Percentiles rank a stretch among this genome's conserved stretches.
Conservation (phyloP, 2,329 filamentous ascomycete species). For the Thermoascus crustaceus region DNA sequence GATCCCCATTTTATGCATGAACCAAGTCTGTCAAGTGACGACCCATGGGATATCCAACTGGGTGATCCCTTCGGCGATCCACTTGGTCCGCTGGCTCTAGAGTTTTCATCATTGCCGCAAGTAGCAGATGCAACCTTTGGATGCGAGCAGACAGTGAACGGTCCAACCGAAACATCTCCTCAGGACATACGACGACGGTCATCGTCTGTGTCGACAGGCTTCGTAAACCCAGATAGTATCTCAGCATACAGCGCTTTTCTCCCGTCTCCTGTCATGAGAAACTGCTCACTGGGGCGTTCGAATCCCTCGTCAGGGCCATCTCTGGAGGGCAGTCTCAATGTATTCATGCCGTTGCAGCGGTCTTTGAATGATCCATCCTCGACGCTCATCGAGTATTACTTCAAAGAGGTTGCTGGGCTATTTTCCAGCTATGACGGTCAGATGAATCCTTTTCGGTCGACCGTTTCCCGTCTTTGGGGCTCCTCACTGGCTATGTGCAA, state of each 20-base stretch:
- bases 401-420: conserved; percentile 53
- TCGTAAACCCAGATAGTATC: conserved; percentile 9
- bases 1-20: conserved; percentile 7
- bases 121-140: conserved; percentile 12
- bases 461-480: conserved; percentile 50
- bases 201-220: not conserved
- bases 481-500: conserved; percentile 52
- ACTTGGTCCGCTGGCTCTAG: conserved; percentile 17
- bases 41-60: conserved; percentile 25
- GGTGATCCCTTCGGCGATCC: conserved; percentile 20
- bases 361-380: conserved; percentile 44
- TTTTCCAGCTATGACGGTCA: conserved; percentile 59
- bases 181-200: not conserved
- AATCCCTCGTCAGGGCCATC: conserved; percentile 1
- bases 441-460: conserved; percentile 53
- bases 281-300: conserved; percentile 18
- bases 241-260: conserved; percentile 20
- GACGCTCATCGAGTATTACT: conserved; percentile 55
- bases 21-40: conserved; percentile 18
- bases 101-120: conserved; percentile 7
- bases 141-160: conserved; percentile 13
- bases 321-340: conserved; percentile 4
- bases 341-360: conserved; percentile 29
- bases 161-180: conserved; percentile 8
- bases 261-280: conserved; percentile 25